A percentile compares a stretch with the other conserved stretches of the same genome.
phyloP scores from a whole-genome alignment of 1,284 basidiomycete species.

The Pascua guehoae region DNA sequence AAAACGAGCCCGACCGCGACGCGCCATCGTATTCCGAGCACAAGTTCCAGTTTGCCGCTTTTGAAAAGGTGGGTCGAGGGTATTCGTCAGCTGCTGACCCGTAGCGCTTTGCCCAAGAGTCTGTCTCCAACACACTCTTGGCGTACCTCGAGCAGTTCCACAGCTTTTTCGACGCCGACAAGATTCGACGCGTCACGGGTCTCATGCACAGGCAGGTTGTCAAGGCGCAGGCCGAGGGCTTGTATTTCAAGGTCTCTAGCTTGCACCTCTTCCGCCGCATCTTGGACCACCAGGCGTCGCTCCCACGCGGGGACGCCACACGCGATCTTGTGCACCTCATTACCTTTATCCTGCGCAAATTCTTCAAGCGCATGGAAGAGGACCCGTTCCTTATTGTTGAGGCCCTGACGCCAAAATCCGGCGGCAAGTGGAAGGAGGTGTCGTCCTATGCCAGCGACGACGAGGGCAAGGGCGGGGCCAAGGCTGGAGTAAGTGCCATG shows the following conservation, averaged over 20 bases:
- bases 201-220: conserved; percentile 85
- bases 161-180: conserved; percentile 71
- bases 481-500: conserved; percentile 10
- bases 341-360: conserved; percentile 78
- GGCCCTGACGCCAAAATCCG: conserved; percentile 84
- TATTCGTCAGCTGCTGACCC: neutral
- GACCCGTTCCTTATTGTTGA: conserved; percentile 81
- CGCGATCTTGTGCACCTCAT: conserved; percentile 78
- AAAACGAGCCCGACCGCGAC: conserved; percentile 58
- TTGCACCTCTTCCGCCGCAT: conserved; percentile 78
- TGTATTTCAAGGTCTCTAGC: conserved; percentile 89
- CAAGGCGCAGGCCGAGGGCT: conserved; percentile 78
- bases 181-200: conserved; percentile 79
- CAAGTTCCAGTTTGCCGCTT: conserved; percentile 81
- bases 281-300: conserved; percentile 66
- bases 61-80: conserved; percentile 66
- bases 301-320: conserved; percentile 72
- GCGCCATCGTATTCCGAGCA: conserved; percentile 68
- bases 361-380: conserved; percentile 80
- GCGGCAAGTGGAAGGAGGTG: conserved; percentile 76
- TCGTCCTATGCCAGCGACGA: conserved; percentile 60
- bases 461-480: conserved; percentile 52
- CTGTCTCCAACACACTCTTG: conserved; percentile 75
- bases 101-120: conserved; percentile 77
- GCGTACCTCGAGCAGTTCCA: conserved; percentile 74